These are phyloP conservation scores for Sporothrix phasma DNA, from an alignment of 2,329 filamentous ascomycete genomes.

Conservation along the genomic window DNA sequence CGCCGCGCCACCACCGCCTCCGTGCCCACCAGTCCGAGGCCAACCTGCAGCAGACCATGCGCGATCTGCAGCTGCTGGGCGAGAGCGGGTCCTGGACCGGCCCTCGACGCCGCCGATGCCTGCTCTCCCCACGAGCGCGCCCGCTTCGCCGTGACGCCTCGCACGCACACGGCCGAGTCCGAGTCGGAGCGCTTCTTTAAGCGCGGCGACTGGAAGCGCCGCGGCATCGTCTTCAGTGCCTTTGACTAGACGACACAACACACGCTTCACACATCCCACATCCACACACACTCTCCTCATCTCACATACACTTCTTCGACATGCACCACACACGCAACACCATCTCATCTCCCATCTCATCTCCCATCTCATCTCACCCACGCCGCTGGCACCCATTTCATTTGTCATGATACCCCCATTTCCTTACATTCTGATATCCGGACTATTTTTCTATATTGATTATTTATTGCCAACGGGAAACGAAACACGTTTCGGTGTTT, in stretches of 20 bases:
- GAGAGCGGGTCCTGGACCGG: neutral
- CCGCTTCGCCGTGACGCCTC: slow-evolving; percentile 17
- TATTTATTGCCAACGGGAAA: neutral
- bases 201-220: slow-evolving; percentile 29
- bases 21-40: slow-evolving; percentile 14
- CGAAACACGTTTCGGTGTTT: neutral
- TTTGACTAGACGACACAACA: slow-evolving; percentile 21
- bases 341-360: neutral
- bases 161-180: slow-evolving; percentile 18
- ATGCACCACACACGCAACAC: too few relatives aligned
- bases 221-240: slow-evolving; percentile 27
- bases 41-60: slow-evolving; percentile 9
- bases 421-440: neutral
- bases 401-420: slow-evolving; percentile 17
- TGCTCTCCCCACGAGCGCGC: slow-evolving; percentile 10
- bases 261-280: too few relatives aligned
- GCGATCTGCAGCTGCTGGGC: neutral
- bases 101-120: slow-evolving; percentile 7
- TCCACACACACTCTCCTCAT: neutral
- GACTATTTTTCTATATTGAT: neutral
- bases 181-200: slow-evolving; percentile 25
- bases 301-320: too few relatives aligned
- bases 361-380: neutral
- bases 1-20: slow-evolving; percentile 15
- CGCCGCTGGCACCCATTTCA: slow-evolving; percentile 1